Percentiles rank a stretch among this genome's conserved stretches.
Evolutionary conservation across 2,329 filamentous ascomycete species (phyloP).

Genomic region (Thielaviopsis populi): DNA sequence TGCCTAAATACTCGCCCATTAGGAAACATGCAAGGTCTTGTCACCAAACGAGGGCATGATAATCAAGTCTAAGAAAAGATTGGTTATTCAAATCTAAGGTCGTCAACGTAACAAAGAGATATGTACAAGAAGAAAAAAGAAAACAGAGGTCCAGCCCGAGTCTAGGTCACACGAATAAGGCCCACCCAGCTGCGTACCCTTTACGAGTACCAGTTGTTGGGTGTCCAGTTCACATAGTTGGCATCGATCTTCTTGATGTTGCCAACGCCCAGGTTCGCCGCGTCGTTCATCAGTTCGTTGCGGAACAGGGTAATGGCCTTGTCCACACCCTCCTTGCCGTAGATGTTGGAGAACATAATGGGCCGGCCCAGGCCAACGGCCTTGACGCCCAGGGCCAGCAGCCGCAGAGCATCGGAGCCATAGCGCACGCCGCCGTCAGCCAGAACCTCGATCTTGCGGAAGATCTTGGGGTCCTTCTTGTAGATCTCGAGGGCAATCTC

Average conservation of each 20-base stretch:
- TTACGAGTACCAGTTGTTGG: conserved; percentile 21
- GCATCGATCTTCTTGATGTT: conserved; percentile 26
- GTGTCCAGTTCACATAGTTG: conserved; percentile 22
- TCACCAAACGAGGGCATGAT: neutral
- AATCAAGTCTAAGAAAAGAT: neutral
- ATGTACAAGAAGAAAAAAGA: neutral
- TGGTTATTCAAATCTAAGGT: neutral
- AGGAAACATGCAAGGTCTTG: neutral
- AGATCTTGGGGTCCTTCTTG: conserved; percentile 21
- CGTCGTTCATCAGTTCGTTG: conserved; percentile 33
- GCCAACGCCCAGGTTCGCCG: conserved; percentile 29
- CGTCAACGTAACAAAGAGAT: neutral
- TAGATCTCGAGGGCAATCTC: conserved; percentile 25
- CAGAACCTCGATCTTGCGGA: conserved; percentile 20
- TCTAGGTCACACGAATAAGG: neutral
- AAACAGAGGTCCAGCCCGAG: neutral
- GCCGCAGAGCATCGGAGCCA: conserved; percentile 30
- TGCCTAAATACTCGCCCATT: neutral
- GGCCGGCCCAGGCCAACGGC: conserved; percentile 34
- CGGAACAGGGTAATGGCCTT: conserved; percentile 32
- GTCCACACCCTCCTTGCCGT: conserved; percentile 33
- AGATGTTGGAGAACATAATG: conserved; percentile 29
- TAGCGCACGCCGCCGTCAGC: conserved; percentile 31
- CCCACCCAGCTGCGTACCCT: neutral
- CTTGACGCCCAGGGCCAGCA: conserved; percentile 30